Conservation (phyloP, 169 alveolate genomes). For the Amoebophrya sp. region DNA sequence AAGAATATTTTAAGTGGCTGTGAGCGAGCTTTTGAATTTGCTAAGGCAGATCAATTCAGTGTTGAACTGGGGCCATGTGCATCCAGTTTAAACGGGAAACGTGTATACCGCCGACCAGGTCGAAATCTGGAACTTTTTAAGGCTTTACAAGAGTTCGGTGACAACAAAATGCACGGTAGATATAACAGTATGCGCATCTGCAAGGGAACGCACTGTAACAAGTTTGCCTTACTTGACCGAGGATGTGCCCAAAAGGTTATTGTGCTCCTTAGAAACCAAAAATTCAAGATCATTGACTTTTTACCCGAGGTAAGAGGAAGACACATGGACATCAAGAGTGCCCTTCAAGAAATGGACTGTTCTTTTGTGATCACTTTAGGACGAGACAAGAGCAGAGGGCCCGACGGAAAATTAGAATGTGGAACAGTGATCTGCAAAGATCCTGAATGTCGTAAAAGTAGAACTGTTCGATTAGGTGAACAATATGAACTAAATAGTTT, state of each 20-base stretch:
- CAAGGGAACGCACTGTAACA: background rate
- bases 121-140: background rate
- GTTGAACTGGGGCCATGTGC: background rate
- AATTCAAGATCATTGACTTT: background rate
- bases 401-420: background rate
- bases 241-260: background rate
- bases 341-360: background rate
- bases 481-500: background rate
- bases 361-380: background rate
- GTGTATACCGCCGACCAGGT: background rate
- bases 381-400: background rate
- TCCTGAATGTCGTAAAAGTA: background rate
- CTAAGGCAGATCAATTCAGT: background rate
- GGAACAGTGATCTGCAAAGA: background rate
- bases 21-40: too few relatives aligned
- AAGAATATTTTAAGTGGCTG: too few relatives aligned
- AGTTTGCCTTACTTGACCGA: background rate
- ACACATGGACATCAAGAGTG: background rate
- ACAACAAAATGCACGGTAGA: background rate
- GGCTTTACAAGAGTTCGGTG: background rate
- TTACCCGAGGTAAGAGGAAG: background rate
- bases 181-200: background rate
- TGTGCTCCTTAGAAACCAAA: background rate
- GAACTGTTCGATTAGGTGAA: background rate
- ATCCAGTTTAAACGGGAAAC: background rate